Percentiles rank a stretch among this genome's conserved stretches.
Evolutionary conservation across 2,329 filamentous ascomycete genomes (phyloP).

Genomic region (Colletotrichum acutatum): DNA sequence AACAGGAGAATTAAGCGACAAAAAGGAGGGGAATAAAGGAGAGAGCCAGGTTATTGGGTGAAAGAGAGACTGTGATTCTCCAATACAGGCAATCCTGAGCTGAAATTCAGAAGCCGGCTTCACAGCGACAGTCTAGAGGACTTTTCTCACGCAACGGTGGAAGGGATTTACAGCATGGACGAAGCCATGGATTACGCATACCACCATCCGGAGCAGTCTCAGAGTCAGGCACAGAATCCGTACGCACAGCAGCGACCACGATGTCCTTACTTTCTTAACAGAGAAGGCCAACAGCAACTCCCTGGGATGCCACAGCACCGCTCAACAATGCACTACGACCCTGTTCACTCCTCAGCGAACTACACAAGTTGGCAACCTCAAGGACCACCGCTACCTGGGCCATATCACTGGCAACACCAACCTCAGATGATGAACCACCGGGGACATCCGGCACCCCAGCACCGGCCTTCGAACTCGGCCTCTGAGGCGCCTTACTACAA

Average conservation of each 20-base stretch:
- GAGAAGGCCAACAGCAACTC: conserved; percentile 1
- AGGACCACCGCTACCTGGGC: background rate
- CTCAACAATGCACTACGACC: conserved; percentile 40
- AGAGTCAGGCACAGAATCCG: conserved; percentile 19
- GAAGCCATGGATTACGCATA: conserved; percentile 33
- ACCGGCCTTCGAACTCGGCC: conserved; percentile 13
- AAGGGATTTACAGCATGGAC: conserved; percentile 16
- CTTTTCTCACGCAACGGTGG: background rate
- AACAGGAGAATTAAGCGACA: background rate
- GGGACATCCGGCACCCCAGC: conserved; percentile 7
- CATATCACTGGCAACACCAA: conserved; percentile 23
- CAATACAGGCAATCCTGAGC: background rate
- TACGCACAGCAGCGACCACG: conserved; percentile 15
- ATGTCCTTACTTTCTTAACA: conserved; percentile 23
- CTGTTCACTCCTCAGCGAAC: conserved; percentile 41
- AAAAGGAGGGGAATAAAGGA: background rate
- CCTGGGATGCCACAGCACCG: conserved; percentile 3
- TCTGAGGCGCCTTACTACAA: conserved; percentile 18
- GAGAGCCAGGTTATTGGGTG: background rate
- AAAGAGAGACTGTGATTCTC: background rate
- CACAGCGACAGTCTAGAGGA: background rate
- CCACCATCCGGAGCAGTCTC: conserved; percentile 21
- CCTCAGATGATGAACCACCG: conserved; percentile 2
- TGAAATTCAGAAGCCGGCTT: background rate
- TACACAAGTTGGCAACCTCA: conserved; percentile 37